phyloP scores from a whole-genome alignment of 176 grass and related monocot species.

The Oryza australiensis region DNA sequence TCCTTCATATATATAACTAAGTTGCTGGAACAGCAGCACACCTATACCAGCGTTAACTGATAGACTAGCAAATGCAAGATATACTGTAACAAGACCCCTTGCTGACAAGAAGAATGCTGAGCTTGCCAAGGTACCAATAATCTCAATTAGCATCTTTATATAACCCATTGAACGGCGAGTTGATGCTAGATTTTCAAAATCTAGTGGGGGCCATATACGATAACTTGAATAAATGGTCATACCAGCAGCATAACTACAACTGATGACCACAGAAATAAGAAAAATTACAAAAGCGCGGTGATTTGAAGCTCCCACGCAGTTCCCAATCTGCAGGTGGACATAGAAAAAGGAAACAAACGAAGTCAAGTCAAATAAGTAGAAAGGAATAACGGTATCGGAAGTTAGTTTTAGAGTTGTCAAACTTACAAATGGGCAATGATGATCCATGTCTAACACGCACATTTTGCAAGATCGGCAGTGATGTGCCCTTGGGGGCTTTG shows the following conservation, averaged over 20 bases:
- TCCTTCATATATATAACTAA: conserved; percentile 87
- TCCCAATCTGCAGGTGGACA: conserved; percentile 81
- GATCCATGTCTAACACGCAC: conserved; percentile 97
- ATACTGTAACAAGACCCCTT: conserved; percentile 82
- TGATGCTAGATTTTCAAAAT: conserved; percentile 45
- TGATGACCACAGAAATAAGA: conserved; percentile 76
- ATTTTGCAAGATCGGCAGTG: conserved; percentile 97
- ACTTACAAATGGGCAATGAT: conserved; percentile 99
- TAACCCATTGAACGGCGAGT: conserved; percentile 37
- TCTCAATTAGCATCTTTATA: conserved; percentile 46
- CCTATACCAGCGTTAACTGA: conserved; percentile 79
- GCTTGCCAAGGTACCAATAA: conserved; percentile 53
- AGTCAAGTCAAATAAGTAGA: conserved; percentile 9
- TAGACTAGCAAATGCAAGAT: conserved; percentile 88
- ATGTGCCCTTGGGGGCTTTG: conserved; percentile 90
- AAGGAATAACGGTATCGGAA: background rate
- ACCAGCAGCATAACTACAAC: conserved; percentile 67
- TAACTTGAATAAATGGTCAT: conserved; percentile 78
- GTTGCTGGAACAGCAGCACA: conserved; percentile 86
- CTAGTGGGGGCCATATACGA: conserved; percentile 68
- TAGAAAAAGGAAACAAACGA: conserved; percentile 7
- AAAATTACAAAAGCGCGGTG: conserved; percentile 80
- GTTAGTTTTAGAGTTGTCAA: conserved; percentile 21
- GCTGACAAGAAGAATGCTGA: conserved; percentile 76
- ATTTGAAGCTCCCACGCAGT: conserved; percentile 89